Evolutionary conservation across 441 rosid species (phyloP).

Genomic region (Syzygium malaccense): DNA sequence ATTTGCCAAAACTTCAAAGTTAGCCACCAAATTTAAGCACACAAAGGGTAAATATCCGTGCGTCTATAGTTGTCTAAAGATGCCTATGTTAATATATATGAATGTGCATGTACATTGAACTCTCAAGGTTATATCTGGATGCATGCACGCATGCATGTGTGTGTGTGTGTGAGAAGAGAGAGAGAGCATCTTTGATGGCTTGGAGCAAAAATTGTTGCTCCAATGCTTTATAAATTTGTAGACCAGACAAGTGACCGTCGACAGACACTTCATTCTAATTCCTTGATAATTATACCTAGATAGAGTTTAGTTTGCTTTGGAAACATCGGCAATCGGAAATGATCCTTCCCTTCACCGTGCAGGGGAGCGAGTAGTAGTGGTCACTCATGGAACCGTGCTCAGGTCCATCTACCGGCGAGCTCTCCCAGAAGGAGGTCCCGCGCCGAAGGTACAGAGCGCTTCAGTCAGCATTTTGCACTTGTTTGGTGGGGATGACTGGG

Average conservation of each 20-base stretch:
- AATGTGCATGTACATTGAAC: not conserved
- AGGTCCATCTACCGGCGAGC: constrained; percentile 24
- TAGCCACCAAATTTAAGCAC: not conserved
- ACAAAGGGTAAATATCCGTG: not conserved
- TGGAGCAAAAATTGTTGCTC: not conserved
- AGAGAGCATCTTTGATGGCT: not conserved
- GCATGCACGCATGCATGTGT: not conserved
- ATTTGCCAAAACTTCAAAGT: not conserved
- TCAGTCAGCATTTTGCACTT: constrained; percentile 55
- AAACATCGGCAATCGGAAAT: not conserved
- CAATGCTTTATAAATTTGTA: not conserved
- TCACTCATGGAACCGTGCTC: not conserved
- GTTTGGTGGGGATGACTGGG: constrained; percentile 40
- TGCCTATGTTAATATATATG: not conserved
- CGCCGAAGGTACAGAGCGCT: constrained; percentile 48
- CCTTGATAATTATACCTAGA: not conserved
- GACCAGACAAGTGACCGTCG: not conserved
- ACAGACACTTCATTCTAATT: not conserved
- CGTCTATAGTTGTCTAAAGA: not conserved
- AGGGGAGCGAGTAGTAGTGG: constrained; percentile 43
- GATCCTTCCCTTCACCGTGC: not conserved
- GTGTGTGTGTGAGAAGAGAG: not conserved
- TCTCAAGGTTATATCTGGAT: not conserved
- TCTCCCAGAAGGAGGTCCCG: constrained; percentile 35
- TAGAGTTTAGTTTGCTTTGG: not conserved